Base-by-base conservation (phyloP, 345 rosid genomes). In the Eucalyptus regnans region DNA sequence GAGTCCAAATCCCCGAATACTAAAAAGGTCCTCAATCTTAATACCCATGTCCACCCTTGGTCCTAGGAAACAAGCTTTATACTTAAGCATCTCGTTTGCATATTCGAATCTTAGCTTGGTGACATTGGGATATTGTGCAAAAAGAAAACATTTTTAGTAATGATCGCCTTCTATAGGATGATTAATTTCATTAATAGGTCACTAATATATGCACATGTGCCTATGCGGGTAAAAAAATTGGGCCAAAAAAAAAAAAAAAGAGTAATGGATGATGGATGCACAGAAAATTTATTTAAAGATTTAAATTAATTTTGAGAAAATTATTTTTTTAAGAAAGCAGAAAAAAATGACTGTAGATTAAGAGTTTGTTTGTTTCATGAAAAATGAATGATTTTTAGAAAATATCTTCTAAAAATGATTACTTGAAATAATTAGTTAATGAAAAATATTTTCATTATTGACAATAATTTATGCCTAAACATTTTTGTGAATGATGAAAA, bases 401-500 rank as follows among this genome's bases (percentile, higher is more conserved):
- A 52, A 52, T 52, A 20, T 52, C 10, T 52, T 52, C 10, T 52
- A 20, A 52, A 52, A 52, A 52, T 52, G 58, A 52, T 20, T 52
- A 52, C 25, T 52, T 52, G 56, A 52, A 0, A 52, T 52, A 52
- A 52, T 52, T 52, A 52, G 10, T 52, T 52, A 52, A 7, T 52
- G 10, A 20, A 18, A 52, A 3, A 18, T 7, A 7, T 18, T 8
- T 52, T 52, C 58, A 52, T 52, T 3, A 52, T 52, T 52, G 4
- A 52, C 25, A 52, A 52, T 52, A 52, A 52, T 52, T 0, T 20
- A 52, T 52, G 25, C 2, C 0, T 52, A 20, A 52, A 52, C 0
- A 3, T 52, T 52, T 52, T 52, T 0, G 0, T 20, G 58, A 52
- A 52, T 52, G 1, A 7, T 52, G 2, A 52, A 52, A 52, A 52